Conservation (phyloP, 2,329 filamentous ascomycete genomes). For the Paecilomyces niveus region DNA sequence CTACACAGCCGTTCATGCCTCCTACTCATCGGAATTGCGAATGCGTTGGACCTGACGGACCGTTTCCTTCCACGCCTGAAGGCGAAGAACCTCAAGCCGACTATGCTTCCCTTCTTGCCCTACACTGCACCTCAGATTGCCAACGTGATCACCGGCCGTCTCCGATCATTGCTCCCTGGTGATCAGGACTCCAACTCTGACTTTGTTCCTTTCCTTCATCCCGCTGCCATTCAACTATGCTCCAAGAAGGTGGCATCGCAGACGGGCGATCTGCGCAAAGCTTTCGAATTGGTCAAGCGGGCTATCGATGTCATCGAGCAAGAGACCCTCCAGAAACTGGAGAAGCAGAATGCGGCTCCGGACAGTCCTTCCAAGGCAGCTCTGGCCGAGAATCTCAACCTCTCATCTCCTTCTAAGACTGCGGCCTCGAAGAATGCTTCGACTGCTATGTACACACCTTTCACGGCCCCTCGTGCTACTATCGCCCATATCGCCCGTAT, state of each 20-base stretch:
- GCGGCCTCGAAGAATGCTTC: slow-evolving; percentile 32
- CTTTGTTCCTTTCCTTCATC: slow-evolving; percentile 82
- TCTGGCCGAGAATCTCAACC: slow-evolving; percentile 73
- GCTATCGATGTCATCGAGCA: slow-evolving; percentile 83
- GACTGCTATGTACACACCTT: slow-evolving; percentile 54
- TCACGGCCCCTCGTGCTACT: slow-evolving; percentile 78
- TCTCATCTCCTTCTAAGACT: slow-evolving; percentile 46
- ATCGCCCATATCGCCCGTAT: slow-evolving; percentile 90
- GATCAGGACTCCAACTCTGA: slow-evolving; percentile 39
- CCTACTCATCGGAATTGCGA: slow-evolving; percentile 85
- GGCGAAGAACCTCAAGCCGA: slow-evolving; percentile 82
- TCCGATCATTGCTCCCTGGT: slow-evolving; percentile 62
- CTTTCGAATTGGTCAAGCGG: slow-evolving; percentile 86
- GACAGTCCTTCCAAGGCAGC: slow-evolving; percentile 65
- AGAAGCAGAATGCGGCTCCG: slow-evolving; percentile 50
- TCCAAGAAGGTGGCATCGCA: slow-evolving; percentile 92
- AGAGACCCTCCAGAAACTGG: slow-evolving; percentile 69
- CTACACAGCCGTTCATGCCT: slow-evolving; percentile 72
- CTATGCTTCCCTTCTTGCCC: slow-evolving; percentile 83
- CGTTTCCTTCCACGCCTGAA: slow-evolving; percentile 91
- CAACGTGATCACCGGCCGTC: slow-evolving; percentile 73
- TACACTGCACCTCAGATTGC: slow-evolving; percentile 86
- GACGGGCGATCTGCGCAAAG: slow-evolving; percentile 88
- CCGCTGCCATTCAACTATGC: slow-evolving; percentile 86
- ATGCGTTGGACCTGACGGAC: slow-evolving; percentile 90